Evolutionary conservation across 1,284 basidiomycete species (phyloP), one percentile per base, ranked within the genome.

Genomic region (Moesziomyces sp.): DNA sequence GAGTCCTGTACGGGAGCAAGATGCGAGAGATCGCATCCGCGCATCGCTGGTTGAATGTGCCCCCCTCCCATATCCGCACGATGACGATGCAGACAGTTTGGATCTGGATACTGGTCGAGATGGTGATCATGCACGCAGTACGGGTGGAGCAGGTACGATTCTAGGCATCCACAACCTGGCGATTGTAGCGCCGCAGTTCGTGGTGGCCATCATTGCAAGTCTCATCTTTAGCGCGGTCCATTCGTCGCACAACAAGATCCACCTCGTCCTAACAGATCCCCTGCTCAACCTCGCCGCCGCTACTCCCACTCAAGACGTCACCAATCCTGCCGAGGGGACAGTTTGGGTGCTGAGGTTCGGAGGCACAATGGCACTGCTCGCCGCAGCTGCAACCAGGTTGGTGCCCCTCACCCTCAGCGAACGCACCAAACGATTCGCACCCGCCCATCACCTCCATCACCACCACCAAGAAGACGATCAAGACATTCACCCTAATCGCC

Each of bases 121-220:
- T 1, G 13, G 23, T 16, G 34, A 35, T 38, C 34, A 16, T 18
- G 10, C 21, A 24, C n/a, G 24, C 46, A 10, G 35, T 14, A 16
- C 58, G 1, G 54, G 56, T 7, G 86, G 91, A 46, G 91, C 93
- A 0, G 94, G 95, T n/a, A 95, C 95, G 1, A 91, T 97, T 48
- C 88, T 97, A 48, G 95, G 95, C 3, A 95, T 98, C 45, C 95
- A 98, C 84, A 97, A 97, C 80, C 87, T 97, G 7, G 92, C 94
- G 3, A 57, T 69, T 44, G 66, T 74, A 3, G 57, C 67, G 1
- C 71, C 72, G 11, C 78, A 78, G 53, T 76, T 82, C n/a, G 26
- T 77, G 8, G 90, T 97, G 51, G 93, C 95, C 0, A 77, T 98
- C n/a, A 90, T 92, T 21, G 90, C 93, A 0, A 93, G 92, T 76